Evolutionary conservation across 805 yeast genomes (phyloP), one percentile per base, ranked within the genome.

Genomic region (Ogataea philodendri): DNA sequence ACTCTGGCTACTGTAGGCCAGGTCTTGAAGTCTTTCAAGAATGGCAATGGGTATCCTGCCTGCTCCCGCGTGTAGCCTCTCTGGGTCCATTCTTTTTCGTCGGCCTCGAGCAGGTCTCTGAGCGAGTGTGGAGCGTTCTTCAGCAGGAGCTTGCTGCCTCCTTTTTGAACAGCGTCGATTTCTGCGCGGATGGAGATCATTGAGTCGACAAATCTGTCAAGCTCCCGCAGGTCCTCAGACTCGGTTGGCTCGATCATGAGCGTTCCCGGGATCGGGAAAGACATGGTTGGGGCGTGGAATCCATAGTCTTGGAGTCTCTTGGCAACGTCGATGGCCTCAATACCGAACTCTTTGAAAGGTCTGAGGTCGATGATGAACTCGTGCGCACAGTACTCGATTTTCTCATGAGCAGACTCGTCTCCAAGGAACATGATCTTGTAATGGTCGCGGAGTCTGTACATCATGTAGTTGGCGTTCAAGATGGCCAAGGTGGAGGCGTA

Each of bases 191-290:
- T 93, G 4, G 86, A 62, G 42, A 93, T 77, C 71, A 93, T 72
- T 2, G 97, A 76, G 46, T 87, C 88, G 37, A 88, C 81, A 63
- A 93, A 90, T 54, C 97, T 74, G 63, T 93, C 90, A 44, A 93
- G 70, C 65, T 93, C 98, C 37, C 72, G 84, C 54, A 82, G 65
- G 55, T 87, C 78, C 66, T 93, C 98, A 13, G 93, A 81, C 66
- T 93, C 98, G 3, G 98, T 93, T 41, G 98, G 98, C 67, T 93
- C 98, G 45, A 93, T 78, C 98, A 93, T 93, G 51, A 93, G 72
- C 2, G 98, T 93, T 44, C 95, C 95, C 5, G 97, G 90, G 33
- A 93, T 95, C 7, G 98, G 98, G 85, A 93, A 93, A 3, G 97
- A 93, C 85, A 93, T 81, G 16, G 98, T 93, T 44, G 98, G 98